Evolutionary conservation across 352 stramenopile species (phyloP), one percentile per base, ranked within the genome.

Genomic region (Halophytophthora polymorphica): DNA sequence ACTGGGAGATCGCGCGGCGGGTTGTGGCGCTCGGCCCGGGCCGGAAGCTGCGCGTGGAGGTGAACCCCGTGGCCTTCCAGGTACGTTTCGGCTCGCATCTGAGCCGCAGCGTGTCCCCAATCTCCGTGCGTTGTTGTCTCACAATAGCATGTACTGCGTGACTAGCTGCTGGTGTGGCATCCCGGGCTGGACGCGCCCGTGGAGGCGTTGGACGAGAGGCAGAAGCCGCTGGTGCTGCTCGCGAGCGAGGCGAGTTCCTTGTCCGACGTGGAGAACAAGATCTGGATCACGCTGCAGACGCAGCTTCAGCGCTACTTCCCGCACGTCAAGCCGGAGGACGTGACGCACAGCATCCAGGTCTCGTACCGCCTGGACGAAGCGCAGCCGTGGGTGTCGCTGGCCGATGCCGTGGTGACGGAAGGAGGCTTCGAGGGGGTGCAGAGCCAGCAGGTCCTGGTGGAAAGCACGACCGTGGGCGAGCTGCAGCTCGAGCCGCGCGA

Each of bases 21-120:
- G 82, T 95, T 1, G 58, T 93, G 19, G 45, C 67, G 10, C 66
- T 66, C 23, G 76, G 72, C 15, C 66, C 62, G 1, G 45, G 53
- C 13, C 60, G 53, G 38, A 65, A 70, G 54, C 61, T 72, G n/a
- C 28, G 76, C 25, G 74, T 94, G 13, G 77, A 91, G 34, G 60
- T 93, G 3, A 86, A 95, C 52, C 82, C 78, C 3, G 56, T 83
- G 15, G 48, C 77, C 34, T 92, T 90, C 36, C 73, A 90, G 73
- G 77, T 92, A 52, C 29, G 45, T 31, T 31, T 54, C 2, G 18
- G 12, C 17, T 31, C 14, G 25, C 25, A 31, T 8, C 8, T 8
- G 25, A 8, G 25, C 25, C 8, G 4, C 25, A 31, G 25, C 8
- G 25, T 10, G 4, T 8, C 25, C 8, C 4, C 25, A 31, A 8